Evolutionary conservation across 139 green algal species (phyloP).

Genomic region (Chlorella sorokiniana): DNA sequence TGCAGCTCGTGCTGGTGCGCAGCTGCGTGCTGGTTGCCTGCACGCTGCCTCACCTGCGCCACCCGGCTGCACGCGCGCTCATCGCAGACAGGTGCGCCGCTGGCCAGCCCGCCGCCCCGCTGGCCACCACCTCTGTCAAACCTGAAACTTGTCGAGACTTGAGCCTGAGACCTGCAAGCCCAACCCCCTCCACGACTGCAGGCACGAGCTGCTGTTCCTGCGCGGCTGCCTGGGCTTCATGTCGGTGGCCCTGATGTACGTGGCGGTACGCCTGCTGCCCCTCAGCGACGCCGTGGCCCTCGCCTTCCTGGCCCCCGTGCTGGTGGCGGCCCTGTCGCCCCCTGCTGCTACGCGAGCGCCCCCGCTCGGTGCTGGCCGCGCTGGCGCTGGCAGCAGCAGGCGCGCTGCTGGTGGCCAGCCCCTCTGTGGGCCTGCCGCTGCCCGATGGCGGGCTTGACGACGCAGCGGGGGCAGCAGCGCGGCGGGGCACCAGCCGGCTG

Average conservation of each 20-base stretch:
- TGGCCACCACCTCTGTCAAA: not conserved
- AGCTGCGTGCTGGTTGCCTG: not conserved
- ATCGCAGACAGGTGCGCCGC: not conserved
- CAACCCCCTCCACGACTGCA: not conserved
- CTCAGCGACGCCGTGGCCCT: constrained; percentile 1
- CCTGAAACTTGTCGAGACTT: not conserved
- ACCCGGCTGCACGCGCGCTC: not conserved
- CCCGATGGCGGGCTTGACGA: not conserved
- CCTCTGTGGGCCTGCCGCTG: not conserved
- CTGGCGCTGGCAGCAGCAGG: not conserved
- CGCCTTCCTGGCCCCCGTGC: constrained; percentile 5
- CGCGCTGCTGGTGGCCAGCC: not conserved
- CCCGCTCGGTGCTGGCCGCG: not conserved
- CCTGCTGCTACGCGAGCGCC: constrained; percentile 10
- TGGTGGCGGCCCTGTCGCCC: constrained; percentile 4
- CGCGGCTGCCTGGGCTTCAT: constrained; percentile 7
- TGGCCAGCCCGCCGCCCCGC: not conserved
- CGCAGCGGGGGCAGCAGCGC: not conserved
- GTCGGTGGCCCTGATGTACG: not conserved
- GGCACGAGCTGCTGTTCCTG: constrained; percentile 2
- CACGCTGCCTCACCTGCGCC: not conserved
- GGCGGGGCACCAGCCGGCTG: not conserved
- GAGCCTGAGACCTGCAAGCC: not conserved
- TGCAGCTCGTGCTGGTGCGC: constrained; percentile 10
- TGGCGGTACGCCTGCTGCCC: constrained; percentile 2